Evolutionary conservation across 2,329 filamentous ascomycete species (phyloP).

Genomic region (Cordyceps cateniannulata): DNA sequence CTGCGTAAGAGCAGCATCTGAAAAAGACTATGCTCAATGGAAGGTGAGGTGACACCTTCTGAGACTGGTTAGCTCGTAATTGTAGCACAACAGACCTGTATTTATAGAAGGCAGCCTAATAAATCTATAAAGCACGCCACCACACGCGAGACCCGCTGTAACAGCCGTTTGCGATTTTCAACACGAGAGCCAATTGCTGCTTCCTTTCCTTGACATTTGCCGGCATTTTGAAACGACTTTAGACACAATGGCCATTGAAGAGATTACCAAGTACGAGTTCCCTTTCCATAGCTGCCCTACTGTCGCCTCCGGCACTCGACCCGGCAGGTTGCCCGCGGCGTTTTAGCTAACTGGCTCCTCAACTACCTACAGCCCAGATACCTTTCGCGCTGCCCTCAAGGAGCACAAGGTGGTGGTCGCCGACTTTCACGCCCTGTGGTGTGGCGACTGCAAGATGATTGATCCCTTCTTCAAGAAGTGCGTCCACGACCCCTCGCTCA

Average conservation of each 20-base stretch:
- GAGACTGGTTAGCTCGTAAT: neutral
- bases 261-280: constrained; percentile 11
- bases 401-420: constrained; percentile 56
- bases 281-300: neutral
- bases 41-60: neutral
- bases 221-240: neutral
- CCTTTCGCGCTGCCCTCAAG: constrained; percentile 13
- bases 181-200: neutral
- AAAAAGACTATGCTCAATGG: no score
- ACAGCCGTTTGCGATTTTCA: neutral
- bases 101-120: neutral
- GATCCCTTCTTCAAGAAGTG: constrained; percentile 53
- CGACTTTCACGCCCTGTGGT: constrained; percentile 83
- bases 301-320: no score
- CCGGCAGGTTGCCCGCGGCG: neutral
- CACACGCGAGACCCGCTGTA: neutral
- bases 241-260: constrained; percentile 9
- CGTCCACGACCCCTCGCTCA: neutral
- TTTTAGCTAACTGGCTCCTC: neutral
- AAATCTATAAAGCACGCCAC: neutral
- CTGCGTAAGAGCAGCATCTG: no score
- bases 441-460: constrained; percentile 84
- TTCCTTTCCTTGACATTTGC: neutral
- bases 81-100: no score
- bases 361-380: constrained; percentile 1